Percentiles rank a stretch among this genome's conserved stretches.
phyloP scores from a whole-genome alignment of 2,329 filamentous ascomycete species.

The Aaosphaeria arxii region DNA sequence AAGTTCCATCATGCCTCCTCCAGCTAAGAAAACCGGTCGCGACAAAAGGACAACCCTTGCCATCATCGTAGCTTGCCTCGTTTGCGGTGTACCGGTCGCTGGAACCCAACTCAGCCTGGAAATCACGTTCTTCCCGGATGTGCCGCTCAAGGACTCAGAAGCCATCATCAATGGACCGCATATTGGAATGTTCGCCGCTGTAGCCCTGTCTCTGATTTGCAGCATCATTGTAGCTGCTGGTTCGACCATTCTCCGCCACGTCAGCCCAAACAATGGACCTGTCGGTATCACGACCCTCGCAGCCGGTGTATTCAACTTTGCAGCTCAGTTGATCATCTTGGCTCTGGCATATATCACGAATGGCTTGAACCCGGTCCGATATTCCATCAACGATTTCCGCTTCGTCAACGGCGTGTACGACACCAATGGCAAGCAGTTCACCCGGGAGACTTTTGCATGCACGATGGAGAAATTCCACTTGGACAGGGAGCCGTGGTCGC shows the following conservation, averaged over 20 bases:
- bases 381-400: slow-evolving; percentile 1
- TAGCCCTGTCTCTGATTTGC: slow-evolving; percentile 3
- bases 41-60: slow-evolving; percentile 4
- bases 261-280: slow-evolving; percentile 2
- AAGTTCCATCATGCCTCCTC: neutral
- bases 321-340: slow-evolving; percentile 5
- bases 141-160: neutral
- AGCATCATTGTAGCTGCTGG: slow-evolving; percentile 2
- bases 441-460: slow-evolving; percentile 5
- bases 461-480: slow-evolving; percentile 6
- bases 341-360: slow-evolving; percentile 4
- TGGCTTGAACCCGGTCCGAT: neutral
- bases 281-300: slow-evolving; percentile 4
- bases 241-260: slow-evolving; percentile 4
- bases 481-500: slow-evolving; percentile 3
- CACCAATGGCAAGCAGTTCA: slow-evolving; percentile 4
- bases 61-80: slow-evolving; percentile 3
- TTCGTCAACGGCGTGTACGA: slow-evolving; percentile 6
- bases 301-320: slow-evolving; percentile 1
- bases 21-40: neutral
- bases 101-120: slow-evolving; percentile 6
- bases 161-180: slow-evolving; percentile 4
- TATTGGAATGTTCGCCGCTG: slow-evolving; percentile 6
- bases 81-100: slow-evolving; percentile 4
- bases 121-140: slow-evolving; percentile 2